Evolutionary conservation across 2,329 filamentous ascomycete species (phyloP), one percentile per base, ranked within the genome.

Genomic region (Lecanicillium sp.): DNA sequence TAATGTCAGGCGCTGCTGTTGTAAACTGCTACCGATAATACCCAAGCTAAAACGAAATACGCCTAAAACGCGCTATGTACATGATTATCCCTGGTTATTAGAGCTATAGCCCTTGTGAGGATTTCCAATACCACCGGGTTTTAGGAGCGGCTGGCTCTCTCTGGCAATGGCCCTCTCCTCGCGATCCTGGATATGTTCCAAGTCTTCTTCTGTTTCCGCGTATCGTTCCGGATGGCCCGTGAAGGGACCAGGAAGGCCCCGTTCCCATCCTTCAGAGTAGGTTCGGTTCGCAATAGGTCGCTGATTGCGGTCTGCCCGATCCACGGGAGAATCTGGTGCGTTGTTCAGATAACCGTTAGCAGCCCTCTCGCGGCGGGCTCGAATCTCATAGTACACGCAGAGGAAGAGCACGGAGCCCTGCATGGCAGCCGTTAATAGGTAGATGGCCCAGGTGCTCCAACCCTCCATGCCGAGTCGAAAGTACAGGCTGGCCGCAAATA

Each of bases 381-480:
- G 61, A 46, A 81, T 56, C 60, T 88, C 72, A 55, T 89, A 97
- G 50, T 77, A 79, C 44, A 95, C 74, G 17, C 80, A 87, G 83
- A 98, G 84, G 17, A 59, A 67, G 30, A 98, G 69, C 40, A 98
- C 64, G 9, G 77, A 73, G 14, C 88, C 90, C 59, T 98, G 92
- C 68, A 97, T 74, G 41, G 71, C 63, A 2, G 90, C 92, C 0
- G 89, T 95, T 37, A 97, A 71, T 32, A 95, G 71, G 55, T 90
- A 94, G 12, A 97, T 81, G 9, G 87, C 81, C 92, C 92, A 98
- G 0, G 88, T 87, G 61, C 89, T 96, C 92, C 92, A 98, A 0
- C 90, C 90, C 25, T 74, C 79, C 52, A 71, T 71, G 0, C 92
- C 92, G 15, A 96, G 72, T 33, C 92, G 76, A 7, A 77, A 78